These are phyloP conservation scores for Metschnikowia dekortorum DNA, from an alignment of 805 yeast species.

Conservation along the genomic window DNA sequence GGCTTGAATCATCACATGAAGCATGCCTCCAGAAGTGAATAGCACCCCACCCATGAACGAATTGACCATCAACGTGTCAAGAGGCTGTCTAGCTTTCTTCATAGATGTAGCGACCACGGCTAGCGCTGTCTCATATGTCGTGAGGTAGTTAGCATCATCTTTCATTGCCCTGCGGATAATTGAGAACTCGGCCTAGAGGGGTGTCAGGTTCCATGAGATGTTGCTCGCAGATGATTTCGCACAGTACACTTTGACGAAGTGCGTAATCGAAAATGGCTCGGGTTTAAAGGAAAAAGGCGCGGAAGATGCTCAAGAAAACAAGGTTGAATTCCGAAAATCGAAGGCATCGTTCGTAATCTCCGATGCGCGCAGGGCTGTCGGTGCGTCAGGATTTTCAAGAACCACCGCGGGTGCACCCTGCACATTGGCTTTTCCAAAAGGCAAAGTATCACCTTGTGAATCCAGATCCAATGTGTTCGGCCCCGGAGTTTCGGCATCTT, in stretches of 20 bases:
- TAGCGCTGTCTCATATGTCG: constrained; percentile 77
- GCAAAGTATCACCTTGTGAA: neutral
- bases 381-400: neutral
- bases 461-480: neutral
- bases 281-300: constrained; percentile 7
- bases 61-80: constrained; percentile 57
- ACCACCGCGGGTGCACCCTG: neutral
- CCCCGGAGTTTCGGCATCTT: neutral
- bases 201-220: neutral
- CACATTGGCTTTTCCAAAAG: neutral
- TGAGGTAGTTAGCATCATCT: constrained; percentile 44
- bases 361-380: neutral
- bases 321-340: constrained; percentile 10
- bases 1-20: constrained; percentile 53
- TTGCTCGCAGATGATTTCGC: neutral
- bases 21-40: constrained; percentile 71
- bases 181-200: neutral
- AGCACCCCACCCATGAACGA: constrained; percentile 67
- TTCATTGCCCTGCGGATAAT: constrained; percentile 6
- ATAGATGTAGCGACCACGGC: constrained; percentile 83
- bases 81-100: constrained; percentile 70
- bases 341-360: constrained; percentile 1
- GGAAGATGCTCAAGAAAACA: constrained; percentile 9
- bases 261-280: neutral
- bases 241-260: neutral